Evolutionary conservation across 768 basidiomycete species (phyloP), one percentile per base, ranked within the genome.

Genomic region (Rossbeevera mucosa): DNA sequence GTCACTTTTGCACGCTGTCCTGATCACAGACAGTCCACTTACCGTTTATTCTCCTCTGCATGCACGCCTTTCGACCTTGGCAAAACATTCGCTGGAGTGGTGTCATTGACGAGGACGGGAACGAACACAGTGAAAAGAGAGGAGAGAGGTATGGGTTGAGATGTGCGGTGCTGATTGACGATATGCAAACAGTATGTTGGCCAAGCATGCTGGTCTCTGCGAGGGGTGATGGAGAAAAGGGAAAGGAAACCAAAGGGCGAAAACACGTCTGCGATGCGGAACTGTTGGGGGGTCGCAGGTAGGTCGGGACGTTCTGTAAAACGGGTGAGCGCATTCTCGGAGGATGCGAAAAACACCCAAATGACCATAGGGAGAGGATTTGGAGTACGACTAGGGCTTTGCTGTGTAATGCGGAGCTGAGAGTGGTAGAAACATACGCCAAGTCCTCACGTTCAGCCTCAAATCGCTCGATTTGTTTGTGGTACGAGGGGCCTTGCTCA

Each of bases 401-500:
- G 65, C 76, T 77, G 62, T 89, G 88, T 74, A n/a, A 91, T 88
- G 53, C 84, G 83, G 13, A 91, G 74, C 61, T 75, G 77, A 5
- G 80, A 74, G 28, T n/a, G n/a, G n/a, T n/a, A 90, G 79, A 21
- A 76, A 82, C 78, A 63, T 81, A 88, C 20, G 77, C 70, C 59
- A 83, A 74, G 71, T 89, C 89, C 69, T 94, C 92, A 22, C 84
- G 81, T 62, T 87, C 85, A 21, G 86, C 88, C 71, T 98, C 95
- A 57, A 83, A 71, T 8, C 67, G 79, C 64, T 98, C 95, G 54
- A 98, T 97, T 4, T 71, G 61, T 59, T 88, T 89, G 66, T 98
- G 95, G 48, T 91, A 83, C 25, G 83, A 77, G 64, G 98, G 98
- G 65, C n/a, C n/a, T n/a, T 99, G 95, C 61, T 94, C 94, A 42